Percentiles rank a stretch among this genome's conserved stretches.
Conservation (phyloP, 345 rosid species). For the Hibiscus trionum region DNA sequence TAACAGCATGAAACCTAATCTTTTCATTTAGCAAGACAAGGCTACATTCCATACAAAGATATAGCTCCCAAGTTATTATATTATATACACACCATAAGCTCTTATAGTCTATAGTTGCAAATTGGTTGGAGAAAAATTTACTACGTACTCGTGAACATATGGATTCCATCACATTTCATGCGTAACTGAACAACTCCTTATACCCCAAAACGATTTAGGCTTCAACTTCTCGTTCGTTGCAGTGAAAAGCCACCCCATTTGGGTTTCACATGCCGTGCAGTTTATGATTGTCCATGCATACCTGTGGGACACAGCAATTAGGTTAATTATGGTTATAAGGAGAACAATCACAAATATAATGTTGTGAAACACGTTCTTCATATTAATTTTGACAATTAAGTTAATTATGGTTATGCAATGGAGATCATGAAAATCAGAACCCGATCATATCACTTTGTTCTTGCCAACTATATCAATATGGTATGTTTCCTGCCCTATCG, state of each 20-base stretch:
- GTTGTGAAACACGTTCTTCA: background rate
- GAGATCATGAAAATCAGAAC: background rate
- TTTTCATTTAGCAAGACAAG: background rate
- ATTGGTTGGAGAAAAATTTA: background rate
- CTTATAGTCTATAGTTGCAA: background rate
- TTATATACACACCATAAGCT: background rate
- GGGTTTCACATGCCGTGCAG: slow-evolving; percentile 50
- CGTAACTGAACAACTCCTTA: slow-evolving; percentile 67
- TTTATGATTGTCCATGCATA: slow-evolving; percentile 79
- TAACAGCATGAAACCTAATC: background rate
- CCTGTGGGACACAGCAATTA: slow-evolving; percentile 30
- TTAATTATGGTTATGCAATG: background rate
- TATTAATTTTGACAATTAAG: background rate
- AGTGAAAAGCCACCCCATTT: slow-evolving; percentile 87
- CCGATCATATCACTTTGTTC: background rate
- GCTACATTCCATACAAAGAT: background rate
- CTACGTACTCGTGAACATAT: background rate
- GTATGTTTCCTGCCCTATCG: background rate
- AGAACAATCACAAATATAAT: background rate
- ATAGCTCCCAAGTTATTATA: background rate
- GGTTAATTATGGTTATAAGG: background rate
- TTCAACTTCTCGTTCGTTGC: slow-evolving; percentile 59
- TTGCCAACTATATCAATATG: background rate
- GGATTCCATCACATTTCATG: slow-evolving; percentile 23
- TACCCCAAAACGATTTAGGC: slow-evolving; percentile 87